Evolutionary conservation across 2,329 filamentous ascomycete species (phyloP).

Genomic region (Penicillium digitatum): DNA sequence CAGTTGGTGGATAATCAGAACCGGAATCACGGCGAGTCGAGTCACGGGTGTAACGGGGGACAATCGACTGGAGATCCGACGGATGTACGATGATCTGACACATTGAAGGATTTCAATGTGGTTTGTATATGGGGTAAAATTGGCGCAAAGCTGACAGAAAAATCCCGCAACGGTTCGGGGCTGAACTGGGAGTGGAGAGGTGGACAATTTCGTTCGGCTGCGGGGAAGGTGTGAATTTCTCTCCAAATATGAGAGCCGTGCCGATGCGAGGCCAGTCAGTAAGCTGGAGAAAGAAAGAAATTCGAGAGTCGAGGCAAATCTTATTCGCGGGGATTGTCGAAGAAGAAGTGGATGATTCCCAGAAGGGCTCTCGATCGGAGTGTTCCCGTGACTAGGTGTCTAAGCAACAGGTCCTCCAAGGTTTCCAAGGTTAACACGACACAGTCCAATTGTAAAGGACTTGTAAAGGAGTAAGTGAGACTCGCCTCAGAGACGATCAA

Average conservation of each 20-base stretch:
- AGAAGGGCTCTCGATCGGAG: conserved; percentile 11
- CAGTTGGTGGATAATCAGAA: conserved; percentile 18
- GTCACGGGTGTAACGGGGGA: conserved; percentile 22
- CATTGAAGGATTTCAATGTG: conserved; percentile 20
- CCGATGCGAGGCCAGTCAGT: background rate
- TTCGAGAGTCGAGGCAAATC: background rate
- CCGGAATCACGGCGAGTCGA: conserved; percentile 11
- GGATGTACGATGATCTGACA: conserved; percentile 14
- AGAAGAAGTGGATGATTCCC: conserved; percentile 8
- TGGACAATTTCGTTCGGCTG: conserved; percentile 18
- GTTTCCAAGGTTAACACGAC: conserved; percentile 10
- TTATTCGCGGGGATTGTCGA: conserved; percentile 4
- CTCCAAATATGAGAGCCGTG: background rate
- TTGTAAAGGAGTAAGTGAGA: conserved; percentile 1
- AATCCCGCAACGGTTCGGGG: conserved; percentile 25
- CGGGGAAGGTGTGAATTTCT: conserved; percentile 20
- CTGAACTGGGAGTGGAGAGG: conserved; percentile 25
- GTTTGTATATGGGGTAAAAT: background rate
- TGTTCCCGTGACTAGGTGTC: conserved; percentile 27
- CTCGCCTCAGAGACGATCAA: conserved; percentile 1
- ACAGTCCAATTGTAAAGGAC: conserved; percentile 17
- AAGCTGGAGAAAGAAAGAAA: conserved; percentile 1
- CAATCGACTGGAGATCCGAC: conserved; percentile 21
- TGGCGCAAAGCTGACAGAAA: conserved; percentile 18
- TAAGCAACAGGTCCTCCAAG: conserved; percentile 13